Evolutionary conservation across 352 stramenopile species (phyloP).

Genomic region (Globisporangium alternatum): DNA sequence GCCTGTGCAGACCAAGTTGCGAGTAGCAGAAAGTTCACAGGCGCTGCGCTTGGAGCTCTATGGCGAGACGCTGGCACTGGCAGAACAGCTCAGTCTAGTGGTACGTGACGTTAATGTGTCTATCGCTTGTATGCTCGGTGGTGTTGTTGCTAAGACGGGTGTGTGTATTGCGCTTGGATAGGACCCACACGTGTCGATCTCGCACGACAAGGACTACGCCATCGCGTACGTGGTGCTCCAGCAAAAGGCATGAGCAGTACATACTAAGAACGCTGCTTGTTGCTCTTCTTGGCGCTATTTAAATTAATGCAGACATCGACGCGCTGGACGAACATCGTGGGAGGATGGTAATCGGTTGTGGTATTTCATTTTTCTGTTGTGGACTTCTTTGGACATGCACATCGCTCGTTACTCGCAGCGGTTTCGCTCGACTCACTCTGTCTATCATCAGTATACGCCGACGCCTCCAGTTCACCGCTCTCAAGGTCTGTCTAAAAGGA

Average conservation of each 20-base stretch:
- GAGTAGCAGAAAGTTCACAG: constrained; percentile 29
- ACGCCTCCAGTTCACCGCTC: neutral
- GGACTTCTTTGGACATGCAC: neutral
- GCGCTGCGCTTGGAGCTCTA: constrained; percentile 54
- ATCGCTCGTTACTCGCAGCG: neutral
- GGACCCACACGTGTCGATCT: constrained; percentile 69
- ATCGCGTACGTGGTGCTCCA: constrained; percentile 77
- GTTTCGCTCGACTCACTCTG: neutral
- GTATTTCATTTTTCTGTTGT: constrained; percentile 1
- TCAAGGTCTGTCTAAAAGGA: constrained; percentile 33
- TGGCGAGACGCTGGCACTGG: constrained; percentile 52
- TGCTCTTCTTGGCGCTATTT: neutral
- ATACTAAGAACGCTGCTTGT: neutral
- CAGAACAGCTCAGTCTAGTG: constrained; percentile 46
- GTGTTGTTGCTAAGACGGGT: neutral
- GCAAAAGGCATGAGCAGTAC: constrained; percentile 10
- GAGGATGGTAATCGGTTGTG: neutral
- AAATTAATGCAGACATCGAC: neutral
- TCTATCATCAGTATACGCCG: neutral
- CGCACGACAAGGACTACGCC: constrained; percentile 81
- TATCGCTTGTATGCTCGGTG: neutral
- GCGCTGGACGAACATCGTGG: neutral
- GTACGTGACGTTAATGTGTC: constrained; percentile 23
- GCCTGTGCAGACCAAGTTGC: constrained; percentile 25
- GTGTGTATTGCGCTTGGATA: constrained; percentile 16